Evolutionary conservation across 768 basidiomycete species (phyloP).

Genomic region (Terana coerulea): DNA sequence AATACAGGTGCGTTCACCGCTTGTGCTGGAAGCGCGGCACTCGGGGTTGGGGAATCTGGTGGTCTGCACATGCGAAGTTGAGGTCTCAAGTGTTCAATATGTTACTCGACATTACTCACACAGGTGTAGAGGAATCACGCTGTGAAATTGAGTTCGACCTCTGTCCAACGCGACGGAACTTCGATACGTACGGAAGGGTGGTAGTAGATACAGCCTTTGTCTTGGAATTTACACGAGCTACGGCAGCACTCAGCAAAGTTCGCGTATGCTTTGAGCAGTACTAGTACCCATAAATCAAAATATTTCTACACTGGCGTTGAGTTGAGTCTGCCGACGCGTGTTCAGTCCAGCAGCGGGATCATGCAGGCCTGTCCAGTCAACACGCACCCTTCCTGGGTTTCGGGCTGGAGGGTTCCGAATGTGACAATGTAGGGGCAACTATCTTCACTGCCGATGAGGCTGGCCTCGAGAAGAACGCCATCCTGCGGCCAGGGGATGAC

Average conservation of each 20-base stretch:
- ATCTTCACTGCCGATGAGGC: constrained; percentile 67
- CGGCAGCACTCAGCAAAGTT: neutral
- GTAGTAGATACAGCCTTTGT: constrained; percentile 80
- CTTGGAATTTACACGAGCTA: constrained; percentile 82
- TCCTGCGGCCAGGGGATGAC: constrained; percentile 19
- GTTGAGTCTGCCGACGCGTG: constrained; percentile 49
- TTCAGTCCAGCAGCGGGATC: constrained; percentile 9
- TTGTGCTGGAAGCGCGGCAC: constrained; percentile 46
- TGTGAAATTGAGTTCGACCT: constrained; percentile 12
- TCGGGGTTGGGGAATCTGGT: constrained; percentile 43
- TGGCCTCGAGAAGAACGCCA: constrained; percentile 64
- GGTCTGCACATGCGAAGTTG: constrained; percentile 21
- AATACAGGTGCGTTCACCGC: constrained; percentile 85
- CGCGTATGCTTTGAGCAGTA: constrained; percentile 14
- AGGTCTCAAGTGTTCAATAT: neutral
- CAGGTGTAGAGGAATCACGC: constrained; percentile 23
- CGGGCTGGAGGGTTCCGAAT: constrained; percentile 35
- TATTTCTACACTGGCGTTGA: constrained; percentile 85
- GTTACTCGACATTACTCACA: constrained; percentile 21
- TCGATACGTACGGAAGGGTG: constrained; percentile 60
- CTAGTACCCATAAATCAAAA: constrained; percentile 91
- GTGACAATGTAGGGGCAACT: constrained; percentile 50
- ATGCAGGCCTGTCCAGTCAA: constrained; percentile 1
- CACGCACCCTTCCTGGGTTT: constrained; percentile 46
- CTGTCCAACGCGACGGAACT: no score